A percentile compares a stretch with the other conserved stretches of the same genome.
These are phyloP conservation scores for Rhodotorula graminis DNA, from an alignment of 768 basidiomycete genomes.

Conservation along the genomic window DNA sequence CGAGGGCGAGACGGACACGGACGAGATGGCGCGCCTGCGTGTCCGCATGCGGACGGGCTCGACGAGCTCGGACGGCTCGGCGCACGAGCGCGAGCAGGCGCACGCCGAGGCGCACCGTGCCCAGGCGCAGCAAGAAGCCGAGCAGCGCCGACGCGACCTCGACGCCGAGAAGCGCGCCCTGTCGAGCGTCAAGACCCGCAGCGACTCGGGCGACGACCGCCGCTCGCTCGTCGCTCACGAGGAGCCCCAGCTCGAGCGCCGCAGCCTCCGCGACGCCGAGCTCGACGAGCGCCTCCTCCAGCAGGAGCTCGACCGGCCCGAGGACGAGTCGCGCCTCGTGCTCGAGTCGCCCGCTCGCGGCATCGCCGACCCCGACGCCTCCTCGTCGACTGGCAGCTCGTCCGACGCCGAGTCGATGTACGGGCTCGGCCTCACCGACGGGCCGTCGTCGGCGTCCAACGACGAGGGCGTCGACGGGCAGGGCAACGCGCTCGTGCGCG, in stretches of 20 bases:
- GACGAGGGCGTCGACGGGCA: not conserved
- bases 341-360: not conserved
- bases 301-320: not conserved
- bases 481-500: not conserved
- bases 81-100: not conserved
- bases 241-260: not conserved
- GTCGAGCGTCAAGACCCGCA: no score
- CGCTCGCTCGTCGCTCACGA: not conserved
- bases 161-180: not conserved
- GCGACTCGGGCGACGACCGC: not conserved
- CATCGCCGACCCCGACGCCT: no score
- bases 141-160: not conserved
- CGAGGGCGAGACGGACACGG: not conserved
- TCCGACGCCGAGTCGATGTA: no score
- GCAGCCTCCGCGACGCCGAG: no score
- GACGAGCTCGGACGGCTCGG: not conserved
- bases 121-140: not conserved
- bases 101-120: not conserved
- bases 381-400: no score
- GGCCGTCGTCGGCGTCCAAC: no score
- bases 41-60: slow-evolving; percentile 1
- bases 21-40: not conserved
- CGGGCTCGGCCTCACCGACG: not conserved
- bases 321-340: not conserved
- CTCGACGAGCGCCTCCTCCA: not conserved